Base-by-base conservation (phyloP, 805 yeast species). In the Wickerhamomyces ciferrii region DNA sequence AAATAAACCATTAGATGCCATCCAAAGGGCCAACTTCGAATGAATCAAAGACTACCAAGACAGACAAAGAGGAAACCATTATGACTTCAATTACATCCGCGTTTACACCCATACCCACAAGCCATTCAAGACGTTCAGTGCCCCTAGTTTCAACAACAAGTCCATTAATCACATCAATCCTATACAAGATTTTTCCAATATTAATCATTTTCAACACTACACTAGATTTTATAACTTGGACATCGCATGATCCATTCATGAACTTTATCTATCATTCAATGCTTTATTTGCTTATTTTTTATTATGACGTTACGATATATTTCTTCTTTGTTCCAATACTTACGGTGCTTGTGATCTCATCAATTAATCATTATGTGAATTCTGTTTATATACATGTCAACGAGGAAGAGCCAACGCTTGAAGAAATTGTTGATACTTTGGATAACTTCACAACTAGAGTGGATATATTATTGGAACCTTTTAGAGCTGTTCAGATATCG, bases 161-260 rank as follows among this genome's bases (percentile, higher is more conserved):
- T 23, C 78, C 79, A 9, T 56, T 69, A 13, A 53, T 74, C 25
- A 64, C 75, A 10, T 64, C 74, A 20, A 71, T 72, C 4, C 62
- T 75, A 27, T 66, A 75, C 18, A 67, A 68, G 48, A 65, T 71
- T 29, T 74, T 73, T 50, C 78, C 80, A 1, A 67, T 73, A 49
- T 55, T 74, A 25, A 61, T 74, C 13, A 57, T 75, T 27, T 58
- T 69, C 21, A 78, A 75, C 54, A 60, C 63, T 42, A 53, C 65
- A 13, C 56, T 74, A 24, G 78, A 72, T 50, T 58, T 71, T 15
- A 52, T 72, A 37, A 71, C 78, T 1, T 75, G 80, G 80, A 71
- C 77, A 1, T 67, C 70, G 44, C 72, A 67, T 9, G 78, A 74
- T 45, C 56, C 71, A 4, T 70, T 68, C 5, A 42, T 52, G 46